Base-by-base conservation (phyloP, 73 alveolate species). In the Paramecium sonneborni region DNA sequence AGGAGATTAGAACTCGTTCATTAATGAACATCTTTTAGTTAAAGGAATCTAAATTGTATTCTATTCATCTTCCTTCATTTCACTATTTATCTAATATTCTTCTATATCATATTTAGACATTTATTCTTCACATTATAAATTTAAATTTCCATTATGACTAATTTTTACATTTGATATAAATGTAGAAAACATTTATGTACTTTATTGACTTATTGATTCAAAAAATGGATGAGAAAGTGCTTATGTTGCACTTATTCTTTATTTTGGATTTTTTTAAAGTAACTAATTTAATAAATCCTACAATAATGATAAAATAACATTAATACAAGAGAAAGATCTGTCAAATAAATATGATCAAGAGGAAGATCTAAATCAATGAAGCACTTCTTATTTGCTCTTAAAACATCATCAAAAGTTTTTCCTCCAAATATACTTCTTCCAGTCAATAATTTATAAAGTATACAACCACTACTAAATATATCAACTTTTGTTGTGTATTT, bases 141-240 rank as follows among this genome's bases (percentile, higher is more conserved):
- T 62, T 12, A 30, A 26, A 30, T 62, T 62, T 12, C 68, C 68
- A 52, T 26, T 62, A 26, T 26, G 84, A 32, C 84, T 62, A 1
- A 15, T n/a, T 21, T 52, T 52, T 9, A 52, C 34, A 21, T 52
- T 62, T 26, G 84, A 23, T 62, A 5, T 7, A 62, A 12, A 14
- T 14, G 26, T 26, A 6, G 48, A 30, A 8, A 62, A 62, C 12
- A 35, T 32, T 37, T 72, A 72, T 14, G 86, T 72, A 15, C 86
- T 72, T 21, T 35, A 72, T 14, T 72, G 37, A 3, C 14, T 18
- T 5, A 35, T 34, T 38, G 12, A 35, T 14, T 79, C 90, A 44
- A 79, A 79, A 79, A 43, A 92, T 56, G 85, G 92, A 86, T 92
- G 96, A 34, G 14, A 20, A 55, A 92, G 58, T 7, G 94, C 86